Evolutionary conservation across 176 grass and related monocot genomes (phyloP).

Genomic region (Ampelocalamus luodianensis): DNA sequence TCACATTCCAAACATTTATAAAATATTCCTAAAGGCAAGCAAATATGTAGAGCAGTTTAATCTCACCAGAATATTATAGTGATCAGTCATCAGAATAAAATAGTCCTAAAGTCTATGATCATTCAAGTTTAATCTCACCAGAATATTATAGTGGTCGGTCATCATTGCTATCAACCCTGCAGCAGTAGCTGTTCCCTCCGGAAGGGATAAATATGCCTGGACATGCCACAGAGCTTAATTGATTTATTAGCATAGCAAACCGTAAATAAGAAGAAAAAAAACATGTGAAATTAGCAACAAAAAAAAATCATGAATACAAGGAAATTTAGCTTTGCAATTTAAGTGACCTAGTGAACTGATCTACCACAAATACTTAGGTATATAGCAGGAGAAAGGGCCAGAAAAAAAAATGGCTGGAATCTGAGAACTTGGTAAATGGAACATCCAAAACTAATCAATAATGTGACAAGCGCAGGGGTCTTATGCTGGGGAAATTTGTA

Average conservation of each 20-base stretch:
- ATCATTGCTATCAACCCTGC: conserved; percentile 97
- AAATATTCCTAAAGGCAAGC: background rate
- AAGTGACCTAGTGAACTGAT: conserved; percentile 1
- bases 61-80: background rate
- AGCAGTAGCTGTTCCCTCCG: conserved; percentile 86
- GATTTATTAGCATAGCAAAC: conserved; percentile 29
- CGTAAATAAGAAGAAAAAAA: background rate
- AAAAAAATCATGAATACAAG: background rate
- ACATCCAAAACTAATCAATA: background rate
- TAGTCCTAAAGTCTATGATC: conserved; percentile 1
- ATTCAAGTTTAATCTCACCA: conserved; percentile 68
- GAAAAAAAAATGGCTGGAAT: background rate
- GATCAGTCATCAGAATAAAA: background rate
- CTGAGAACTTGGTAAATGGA: conserved; percentile 19
- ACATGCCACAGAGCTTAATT: conserved; percentile 48
- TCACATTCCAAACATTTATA: background rate
- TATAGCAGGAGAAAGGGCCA: background rate
- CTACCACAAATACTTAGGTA: conserved; percentile 3
- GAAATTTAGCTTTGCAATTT: conserved; percentile 20
- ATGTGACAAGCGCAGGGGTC: background rate
- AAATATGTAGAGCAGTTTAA: background rate
- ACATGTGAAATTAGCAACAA: conserved; percentile 16
- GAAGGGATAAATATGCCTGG: conserved; percentile 97
- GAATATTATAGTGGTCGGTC: conserved; percentile 92
- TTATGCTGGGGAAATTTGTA: conserved; percentile 12